Evolutionary conservation across 2,329 filamentous ascomycete genomes (phyloP), one percentile per base, ranked within the genome.

Genomic region (Microcyclospora pomicola): DNA sequence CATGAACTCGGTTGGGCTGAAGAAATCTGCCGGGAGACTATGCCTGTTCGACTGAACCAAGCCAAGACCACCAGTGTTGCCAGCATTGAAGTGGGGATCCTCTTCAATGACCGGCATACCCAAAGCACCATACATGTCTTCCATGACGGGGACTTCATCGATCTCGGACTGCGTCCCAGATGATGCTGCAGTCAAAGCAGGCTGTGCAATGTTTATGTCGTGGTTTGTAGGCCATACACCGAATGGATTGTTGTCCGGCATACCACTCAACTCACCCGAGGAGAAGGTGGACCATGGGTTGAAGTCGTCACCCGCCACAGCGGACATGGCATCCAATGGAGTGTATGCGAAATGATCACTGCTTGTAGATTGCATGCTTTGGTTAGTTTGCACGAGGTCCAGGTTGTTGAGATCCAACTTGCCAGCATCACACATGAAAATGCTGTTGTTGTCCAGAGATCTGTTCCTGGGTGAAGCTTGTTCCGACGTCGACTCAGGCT

Each of bases 81-180:
- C 35, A 15, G 49, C 27, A 15, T 45, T 41, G 40, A 45, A 41
- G 12, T 32, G 40, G 19, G 39, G 42, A 36, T 54, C 47, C 43
- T 58, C 53, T 39, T 49, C 49, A 34, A 54, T 54, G 39, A 46
- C 54, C 13, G 51, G 51, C 54, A 54, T 58, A 9, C 43, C 41
- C 14, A 50, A 48, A 11, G 45, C 46, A 9, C 43, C 41, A 38
- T 49, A 53, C 9, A 50, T 34, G 13, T 60, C 57, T 33, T 60
- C 55, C 36, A 53, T 50, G 6, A 43, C 43, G n/a, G 56, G 53
- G 12, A 57, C 47, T 37, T 60, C 58, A 34, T 59, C 58, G 27
- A 59, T 46, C 34, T 60, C 58, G 13, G 58, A 60, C 36, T 57
- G 53, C 5, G 56, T 59, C n/a, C 54, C 55, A 14, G 57, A 59